Evolutionary conservation across 2,329 filamentous ascomycete species (phyloP), one percentile per base, ranked within the genome.

Genomic region (Phaeosphaeriaceae sp.): DNA sequence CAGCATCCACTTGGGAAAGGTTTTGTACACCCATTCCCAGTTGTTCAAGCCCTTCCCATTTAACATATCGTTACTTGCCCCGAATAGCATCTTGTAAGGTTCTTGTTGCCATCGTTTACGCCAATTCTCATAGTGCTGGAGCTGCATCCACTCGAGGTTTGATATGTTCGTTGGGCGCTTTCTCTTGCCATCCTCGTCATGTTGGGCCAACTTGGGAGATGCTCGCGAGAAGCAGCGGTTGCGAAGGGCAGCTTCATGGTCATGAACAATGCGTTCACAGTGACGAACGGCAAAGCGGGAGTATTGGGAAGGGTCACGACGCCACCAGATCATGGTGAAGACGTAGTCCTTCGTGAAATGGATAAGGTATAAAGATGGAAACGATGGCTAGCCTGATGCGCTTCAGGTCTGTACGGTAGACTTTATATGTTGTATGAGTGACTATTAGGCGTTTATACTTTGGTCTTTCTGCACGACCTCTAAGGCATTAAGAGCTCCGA

Each of bases 31-130:
- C 68, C 66, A 70, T 6, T 63, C 60, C 61, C 64, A 65, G n/a
- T 66, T 61, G 36, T 54, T 64, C 45, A 66, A 39, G 3, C 68
- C 68, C 47, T 64, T 66, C 20, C 68, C 70, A 44, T 29, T 61
- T 23, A 72, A 47, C 65, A 69, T 68, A 15, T 65, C 60, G 45
- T 73, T 65, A 36, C 70, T 72, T 2, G 72, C 73, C 2, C 76
- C 77, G 46, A 78, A 78, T 26, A 78, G 57, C 7, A 73, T 68
- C 43, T 71, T 66, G 44, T 79, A 78, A 9, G 77, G 76, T 45
- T 78, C 72, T 15, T 71, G 61, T 32, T 74, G 65, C 28, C 78
- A 41, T 20, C 56, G 50, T 52, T 53, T 60, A 49, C 58, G 66
- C 68, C 66, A 71, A n/a, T 46, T 56, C 16, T 54, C 52, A 26